Evolutionary conservation across 257 asterid species (phyloP).

Genomic region (Solanum microdontum): DNA sequence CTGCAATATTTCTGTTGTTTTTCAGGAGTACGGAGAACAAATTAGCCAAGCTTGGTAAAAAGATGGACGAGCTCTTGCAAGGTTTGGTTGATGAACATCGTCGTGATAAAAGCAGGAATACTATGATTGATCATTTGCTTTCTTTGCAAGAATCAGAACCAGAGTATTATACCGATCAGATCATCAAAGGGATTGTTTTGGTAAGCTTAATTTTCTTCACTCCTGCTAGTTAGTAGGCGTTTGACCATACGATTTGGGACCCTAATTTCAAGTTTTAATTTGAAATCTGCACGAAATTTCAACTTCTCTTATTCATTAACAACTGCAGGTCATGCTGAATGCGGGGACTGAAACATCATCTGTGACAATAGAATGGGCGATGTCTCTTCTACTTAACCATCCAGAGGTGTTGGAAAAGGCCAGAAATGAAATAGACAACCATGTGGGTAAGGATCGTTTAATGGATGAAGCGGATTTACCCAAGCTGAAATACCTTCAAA

Average conservation of each 20-base stretch:
- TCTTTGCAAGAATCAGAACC: slow-evolving; percentile 44
- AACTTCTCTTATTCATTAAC: neutral
- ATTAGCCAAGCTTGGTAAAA: slow-evolving; percentile 3
- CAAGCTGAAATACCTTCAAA: slow-evolving; percentile 40
- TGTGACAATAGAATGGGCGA: slow-evolving; percentile 54
- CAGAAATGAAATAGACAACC: slow-evolving; percentile 33
- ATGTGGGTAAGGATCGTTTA: slow-evolving; percentile 29
- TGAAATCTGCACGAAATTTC: neutral
- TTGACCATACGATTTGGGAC: neutral
- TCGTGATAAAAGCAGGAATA: neutral
- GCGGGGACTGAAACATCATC: slow-evolving; percentile 52
- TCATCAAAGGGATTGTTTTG: slow-evolving; percentile 40
- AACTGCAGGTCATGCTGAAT: slow-evolving; percentile 27
- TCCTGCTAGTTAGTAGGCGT: neutral
- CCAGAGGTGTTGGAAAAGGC: slow-evolving; percentile 43
- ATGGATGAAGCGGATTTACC: slow-evolving; percentile 36
- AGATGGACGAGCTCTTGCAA: slow-evolving; percentile 36
- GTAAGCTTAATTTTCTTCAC: slow-evolving; percentile 5
- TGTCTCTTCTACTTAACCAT: slow-evolving; percentile 44
- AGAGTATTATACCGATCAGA: slow-evolving; percentile 34
- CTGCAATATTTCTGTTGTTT: neutral
- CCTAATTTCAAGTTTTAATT: neutral
- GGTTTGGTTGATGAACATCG: slow-evolving; percentile 38
- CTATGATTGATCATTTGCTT: slow-evolving; percentile 54
- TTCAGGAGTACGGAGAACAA: slow-evolving; percentile 23